Conservation (phyloP, 2,329 filamentous ascomycete genomes). For the Pseudogymnoascus verrucosus region DNA sequence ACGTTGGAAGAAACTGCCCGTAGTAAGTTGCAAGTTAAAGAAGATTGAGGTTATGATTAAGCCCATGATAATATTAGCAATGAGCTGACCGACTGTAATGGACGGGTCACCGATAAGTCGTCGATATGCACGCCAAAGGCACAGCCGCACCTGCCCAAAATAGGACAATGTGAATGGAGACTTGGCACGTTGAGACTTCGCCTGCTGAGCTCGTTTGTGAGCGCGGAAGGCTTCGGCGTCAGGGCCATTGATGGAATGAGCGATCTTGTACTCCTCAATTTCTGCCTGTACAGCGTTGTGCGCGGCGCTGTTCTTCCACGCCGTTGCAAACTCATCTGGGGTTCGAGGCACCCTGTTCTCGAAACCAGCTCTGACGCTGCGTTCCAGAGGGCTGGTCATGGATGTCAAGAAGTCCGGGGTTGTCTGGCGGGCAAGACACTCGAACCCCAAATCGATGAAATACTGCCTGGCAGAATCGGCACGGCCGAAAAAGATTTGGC, state of each 20-base stretch:
- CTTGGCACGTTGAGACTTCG: slow-evolving; percentile 35
- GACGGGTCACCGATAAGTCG: slow-evolving; percentile 58
- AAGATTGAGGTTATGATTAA: slow-evolving; percentile 58
- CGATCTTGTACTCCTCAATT: slow-evolving; percentile 42
- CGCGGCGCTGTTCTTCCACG: slow-evolving; percentile 37
- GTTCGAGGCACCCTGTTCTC: slow-evolving; percentile 49
- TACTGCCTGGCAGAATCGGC: slow-evolving; percentile 56
- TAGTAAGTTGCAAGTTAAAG: slow-evolving; percentile 48
- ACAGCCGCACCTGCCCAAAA: slow-evolving; percentile 73
- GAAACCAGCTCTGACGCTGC: slow-evolving; percentile 46
- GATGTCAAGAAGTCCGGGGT: slow-evolving; percentile 65
- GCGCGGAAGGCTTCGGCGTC: slow-evolving; percentile 30
- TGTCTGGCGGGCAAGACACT: slow-evolving; percentile 50
- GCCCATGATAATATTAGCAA: slow-evolving; percentile 39
- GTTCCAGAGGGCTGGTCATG: slow-evolving; percentile 54
- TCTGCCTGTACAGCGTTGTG: slow-evolving; percentile 36
- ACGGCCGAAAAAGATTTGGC: slow-evolving; percentile 63
- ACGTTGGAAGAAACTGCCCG: slow-evolving; percentile 52
- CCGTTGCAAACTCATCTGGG: slow-evolving; percentile 43
- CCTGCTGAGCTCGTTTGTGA: slow-evolving; percentile 24
- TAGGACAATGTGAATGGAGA: slow-evolving; percentile 43
- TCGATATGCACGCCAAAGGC: slow-evolving; percentile 70
- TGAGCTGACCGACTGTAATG: slow-evolving; percentile 47
- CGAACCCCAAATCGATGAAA: slow-evolving; percentile 62
- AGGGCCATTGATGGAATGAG: slow-evolving; percentile 21